These are phyloP conservation scores for Citrullus colocynthis DNA, from an alignment of 306 rosid species.

Conservation along the genomic window DNA sequence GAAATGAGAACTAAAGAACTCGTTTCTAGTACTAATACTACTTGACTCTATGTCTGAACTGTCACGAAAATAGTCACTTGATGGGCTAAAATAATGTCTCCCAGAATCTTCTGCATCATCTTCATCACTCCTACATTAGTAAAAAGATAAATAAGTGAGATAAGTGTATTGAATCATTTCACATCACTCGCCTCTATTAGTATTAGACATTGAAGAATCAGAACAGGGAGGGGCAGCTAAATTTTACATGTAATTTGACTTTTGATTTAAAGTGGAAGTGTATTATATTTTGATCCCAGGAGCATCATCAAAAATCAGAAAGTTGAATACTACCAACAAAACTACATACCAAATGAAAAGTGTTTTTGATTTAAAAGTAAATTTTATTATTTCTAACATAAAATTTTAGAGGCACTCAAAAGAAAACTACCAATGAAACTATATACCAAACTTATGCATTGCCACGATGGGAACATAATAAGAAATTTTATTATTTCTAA, in stretches of 20 bases:
- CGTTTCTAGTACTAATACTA: slow-evolving; percentile 73
- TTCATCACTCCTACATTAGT: slow-evolving; percentile 58
- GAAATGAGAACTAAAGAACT: slow-evolving; percentile 34
- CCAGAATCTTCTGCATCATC: slow-evolving; percentile 59
- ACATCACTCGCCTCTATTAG: neutral
- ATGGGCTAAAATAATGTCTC: slow-evolving; percentile 54
- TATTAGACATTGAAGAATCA: neutral
- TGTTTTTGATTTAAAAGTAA: neutral
- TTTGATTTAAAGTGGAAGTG: neutral
- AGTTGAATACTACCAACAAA: neutral
- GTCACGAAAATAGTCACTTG: slow-evolving; percentile 56
- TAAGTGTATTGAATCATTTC: neutral
- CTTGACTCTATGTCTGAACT: slow-evolving; percentile 54
- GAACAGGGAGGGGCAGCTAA: neutral
- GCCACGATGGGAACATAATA: neutral
- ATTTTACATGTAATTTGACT: neutral
- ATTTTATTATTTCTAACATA: neutral
- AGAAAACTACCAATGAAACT: neutral
- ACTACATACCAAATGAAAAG: neutral
- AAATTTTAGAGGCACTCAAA: neutral
- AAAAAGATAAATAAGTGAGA: neutral
- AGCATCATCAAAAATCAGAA: neutral
- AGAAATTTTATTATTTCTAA: neutral
- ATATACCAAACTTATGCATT: neutral
- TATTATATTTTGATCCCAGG: neutral